Percentiles rank a stretch among this genome's conserved stretches.
Evolutionary conservation across 2,329 filamentous ascomycete species (phyloP).

Genomic region (Fusarium mundagurra): DNA sequence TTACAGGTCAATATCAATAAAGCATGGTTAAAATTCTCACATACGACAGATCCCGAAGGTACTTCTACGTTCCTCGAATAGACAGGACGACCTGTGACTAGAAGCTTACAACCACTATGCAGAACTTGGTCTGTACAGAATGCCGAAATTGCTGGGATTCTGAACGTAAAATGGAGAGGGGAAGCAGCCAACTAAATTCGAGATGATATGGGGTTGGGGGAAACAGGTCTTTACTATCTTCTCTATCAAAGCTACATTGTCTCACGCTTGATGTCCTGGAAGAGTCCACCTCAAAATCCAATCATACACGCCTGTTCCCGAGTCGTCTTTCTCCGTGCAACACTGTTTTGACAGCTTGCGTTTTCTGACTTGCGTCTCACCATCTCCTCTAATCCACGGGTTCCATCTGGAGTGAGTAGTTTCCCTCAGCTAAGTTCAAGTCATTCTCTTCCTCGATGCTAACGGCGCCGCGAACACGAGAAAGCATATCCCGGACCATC

Average conservation of each 20-base stretch:
- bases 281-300: neutral
- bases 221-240: neutral
- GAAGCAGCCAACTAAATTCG: fast-evolving
- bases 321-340: neutral
- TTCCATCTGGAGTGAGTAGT: neutral
- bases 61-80: neutral
- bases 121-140: too few species aligned
- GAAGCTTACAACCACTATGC: fast-evolving
- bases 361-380: fast-evolving
- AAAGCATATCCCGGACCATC: neutral
- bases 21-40: too few species aligned
- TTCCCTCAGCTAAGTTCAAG: fast-evolving
- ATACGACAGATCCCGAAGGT: too few species aligned
- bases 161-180: neutral
- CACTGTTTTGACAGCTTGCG: neutral
- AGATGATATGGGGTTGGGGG: too few species aligned
- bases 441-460: neutral
- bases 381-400: neutral
- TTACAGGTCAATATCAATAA: too few species aligned
- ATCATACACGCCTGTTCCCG: neutral
- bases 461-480: neutral
- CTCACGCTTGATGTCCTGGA: neutral
- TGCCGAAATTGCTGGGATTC: fast-evolving
- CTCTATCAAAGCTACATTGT: too few species aligned
- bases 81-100: neutral